phyloP scores from a whole-genome alignment of 192 early-diverging fungal species.

The Mortierella hygrophila region DNA sequence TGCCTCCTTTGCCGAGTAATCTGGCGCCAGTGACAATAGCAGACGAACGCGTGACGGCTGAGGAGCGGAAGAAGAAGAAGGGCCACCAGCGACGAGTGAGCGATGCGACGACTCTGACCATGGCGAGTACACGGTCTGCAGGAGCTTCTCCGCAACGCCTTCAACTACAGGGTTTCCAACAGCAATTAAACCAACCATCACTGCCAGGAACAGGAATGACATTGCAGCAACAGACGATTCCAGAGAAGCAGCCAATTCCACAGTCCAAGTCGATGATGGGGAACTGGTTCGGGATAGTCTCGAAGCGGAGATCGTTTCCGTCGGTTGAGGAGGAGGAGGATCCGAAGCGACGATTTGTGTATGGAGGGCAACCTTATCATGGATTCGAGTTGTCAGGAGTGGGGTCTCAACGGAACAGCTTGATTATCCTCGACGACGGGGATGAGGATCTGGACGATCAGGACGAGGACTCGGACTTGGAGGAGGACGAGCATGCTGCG shows the following conservation, averaged over 20 bases:
- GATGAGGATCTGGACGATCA: conserved; percentile 25
- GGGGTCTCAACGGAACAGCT: conserved; percentile 12
- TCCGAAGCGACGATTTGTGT: conserved; percentile 24
- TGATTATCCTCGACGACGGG: conserved; percentile 1
- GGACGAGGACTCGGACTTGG: conserved; percentile 24
- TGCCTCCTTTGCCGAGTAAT: neutral
- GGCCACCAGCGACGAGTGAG: conserved; percentile 33
- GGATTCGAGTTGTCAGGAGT: conserved; percentile 18
- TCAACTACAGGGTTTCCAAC: conserved; percentile 7
- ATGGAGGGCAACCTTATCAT: conserved; percentile 21
- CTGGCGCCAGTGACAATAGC: too few relatives aligned
- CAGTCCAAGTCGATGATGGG: conserved; percentile 8
- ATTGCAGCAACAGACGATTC: conserved; percentile 9
- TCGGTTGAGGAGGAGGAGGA: conserved; percentile 22
- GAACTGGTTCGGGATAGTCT: conserved; percentile 36
- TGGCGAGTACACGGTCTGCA: conserved; percentile 14
- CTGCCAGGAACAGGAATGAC: conserved; percentile 17
- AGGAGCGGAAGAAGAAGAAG: conserved; percentile 25
- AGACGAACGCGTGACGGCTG: neutral
- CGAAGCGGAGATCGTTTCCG: conserved; percentile 30
- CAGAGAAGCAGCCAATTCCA: conserved; percentile 13
- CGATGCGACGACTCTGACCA: conserved; percentile 31
- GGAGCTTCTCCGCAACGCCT: neutral
- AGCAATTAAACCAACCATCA: neutral
- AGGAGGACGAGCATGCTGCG: conserved; percentile 18